Conservation (phyloP, 768 basidiomycete genomes). For the Clavulina sp. region DNA sequence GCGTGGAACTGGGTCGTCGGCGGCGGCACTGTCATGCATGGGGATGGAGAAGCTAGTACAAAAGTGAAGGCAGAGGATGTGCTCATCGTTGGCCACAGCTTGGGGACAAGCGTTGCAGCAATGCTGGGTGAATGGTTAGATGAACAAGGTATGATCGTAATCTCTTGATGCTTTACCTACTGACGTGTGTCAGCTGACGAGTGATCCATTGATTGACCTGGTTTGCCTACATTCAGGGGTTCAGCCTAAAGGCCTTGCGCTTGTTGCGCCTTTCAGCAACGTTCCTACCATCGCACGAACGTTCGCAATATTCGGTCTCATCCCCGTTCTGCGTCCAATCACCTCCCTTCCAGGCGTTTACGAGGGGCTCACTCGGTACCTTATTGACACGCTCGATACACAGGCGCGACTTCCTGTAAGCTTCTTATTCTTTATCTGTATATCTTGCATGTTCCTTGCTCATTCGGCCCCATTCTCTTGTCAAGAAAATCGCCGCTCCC, state of each 20-base stretch:
- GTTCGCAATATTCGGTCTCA: slow-evolving; percentile 42
- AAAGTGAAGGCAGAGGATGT: slow-evolving; percentile 41
- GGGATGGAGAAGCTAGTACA: no score
- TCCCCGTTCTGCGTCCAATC: slow-evolving; percentile 60
- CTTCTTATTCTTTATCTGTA: not conserved
- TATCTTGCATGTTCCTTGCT: not conserved
- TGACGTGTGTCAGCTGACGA: not conserved
- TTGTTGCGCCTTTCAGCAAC: slow-evolving; percentile 41
- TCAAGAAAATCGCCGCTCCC: slow-evolving; percentile 45
- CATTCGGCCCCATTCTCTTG: slow-evolving; percentile 20
- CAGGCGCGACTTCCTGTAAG: slow-evolving; percentile 41
- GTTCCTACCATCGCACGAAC: slow-evolving; percentile 44
- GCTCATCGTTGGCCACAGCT: slow-evolving; percentile 67
- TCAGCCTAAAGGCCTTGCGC: slow-evolving; percentile 28
- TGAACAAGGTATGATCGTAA: slow-evolving; percentile 19
- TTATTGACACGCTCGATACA: slow-evolving; percentile 38
- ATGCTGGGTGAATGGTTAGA: slow-evolving; percentile 26
- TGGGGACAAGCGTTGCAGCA: slow-evolving; percentile 66
- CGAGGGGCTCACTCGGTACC: slow-evolving; percentile 2
- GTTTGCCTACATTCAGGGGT: no score
- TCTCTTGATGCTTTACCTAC: no score
- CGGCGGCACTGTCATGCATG: slow-evolving; percentile 32
- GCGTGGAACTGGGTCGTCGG: slow-evolving; percentile 63
- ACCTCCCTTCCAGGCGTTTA: slow-evolving; percentile 37
- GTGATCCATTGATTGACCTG: no score